Evolutionary conservation across 2,329 filamentous ascomycete species (phyloP), one percentile per base, ranked within the genome.

Genomic region (Neocucurbitaria cava): DNA sequence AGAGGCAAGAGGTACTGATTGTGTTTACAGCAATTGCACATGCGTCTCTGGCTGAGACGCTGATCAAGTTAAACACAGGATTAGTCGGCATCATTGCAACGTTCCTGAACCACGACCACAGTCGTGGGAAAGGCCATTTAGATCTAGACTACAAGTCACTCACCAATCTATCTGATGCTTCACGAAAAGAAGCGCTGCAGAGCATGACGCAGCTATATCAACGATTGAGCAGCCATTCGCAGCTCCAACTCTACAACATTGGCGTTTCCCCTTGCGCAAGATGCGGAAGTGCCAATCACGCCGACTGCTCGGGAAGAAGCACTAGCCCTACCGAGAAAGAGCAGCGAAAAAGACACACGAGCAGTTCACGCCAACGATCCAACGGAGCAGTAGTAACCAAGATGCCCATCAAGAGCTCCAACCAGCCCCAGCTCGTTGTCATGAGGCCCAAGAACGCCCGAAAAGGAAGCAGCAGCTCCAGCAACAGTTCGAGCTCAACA

Each of bases 61-160:
- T 81, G 21, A 72, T 81, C 52, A 79, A 73, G 56, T 66, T 81
- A 24, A 81, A 82, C 56, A 78, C 77, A 17, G 78, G 79, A 35
- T 74, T 82, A 5, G 77, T 81, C 7, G 64, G 67, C 51, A 80
- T 82, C 60, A 80, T 81, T 47, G 69, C 77, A 18, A 65, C 77
- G 2, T 81, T 81, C 50, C 59, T 81, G 33, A 67, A 73, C 23
- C 68, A 71, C 52, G 73, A 76, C 49, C 61, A 70, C 11, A 75
- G 73, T 50, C 58, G 64, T 35, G 54, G 53, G n/a, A 68, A 68
- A 36, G 62, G 54, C 40, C 60, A 69, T 50, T 56, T 73, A 28
- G 62, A 71, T 30, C 63, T 81, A 18, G 78, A 82, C 68, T 81
- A 79, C 62, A 73, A 69, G 40, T 76, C 76, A 1, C 61, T 82